Percentiles rank a stretch among this genome's conserved stretches.
Conservation (phyloP, 1,139 yeast species). For the Saccharomycopsis phalli region DNA sequence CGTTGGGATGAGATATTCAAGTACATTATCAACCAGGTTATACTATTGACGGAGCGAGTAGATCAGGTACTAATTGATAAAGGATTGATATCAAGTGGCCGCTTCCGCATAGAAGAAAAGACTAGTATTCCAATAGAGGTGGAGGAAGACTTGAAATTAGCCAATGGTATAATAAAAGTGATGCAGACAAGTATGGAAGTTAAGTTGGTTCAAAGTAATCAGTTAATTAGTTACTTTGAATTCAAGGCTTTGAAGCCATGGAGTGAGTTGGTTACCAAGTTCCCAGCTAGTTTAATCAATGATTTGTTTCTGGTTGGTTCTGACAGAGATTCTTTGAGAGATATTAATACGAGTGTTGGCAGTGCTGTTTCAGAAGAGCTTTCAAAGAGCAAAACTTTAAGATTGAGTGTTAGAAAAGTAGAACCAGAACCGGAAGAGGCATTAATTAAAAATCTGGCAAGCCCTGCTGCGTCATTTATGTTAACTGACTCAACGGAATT, state of each 20-base stretch:
- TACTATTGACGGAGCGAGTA: slow-evolving; percentile 22
- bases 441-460: too few relatives aligned
- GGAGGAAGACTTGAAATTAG: slow-evolving; percentile 9
- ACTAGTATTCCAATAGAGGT: slow-evolving; percentile 13
- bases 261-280: slow-evolving; percentile 7
- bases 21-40: slow-evolving; percentile 28
- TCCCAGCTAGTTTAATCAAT: slow-evolving; percentile 5
- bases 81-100: slow-evolving; percentile 18
- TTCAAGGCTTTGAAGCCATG: slow-evolving; percentile 2
- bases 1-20: slow-evolving; percentile 36
- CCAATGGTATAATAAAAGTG: slow-evolving; percentile 1
- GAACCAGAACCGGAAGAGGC: too few relatives aligned
- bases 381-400: not conserved
- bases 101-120: slow-evolving; percentile 18
- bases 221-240: not conserved
- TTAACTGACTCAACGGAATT: slow-evolving; percentile 5
- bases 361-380: slow-evolving; percentile 2
- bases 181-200: slow-evolving; percentile 7
- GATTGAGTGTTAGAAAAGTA: not conserved
- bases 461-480: not conserved
- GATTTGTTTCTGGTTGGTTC: slow-evolving; percentile 9
- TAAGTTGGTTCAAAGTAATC: not conserved
- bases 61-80: slow-evolving; percentile 22
- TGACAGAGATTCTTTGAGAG: too few relatives aligned
- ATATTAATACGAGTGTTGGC: not conserved